Evolutionary conservation across 1,139 yeast species (phyloP).

Genomic region (Candida sojae): DNA sequence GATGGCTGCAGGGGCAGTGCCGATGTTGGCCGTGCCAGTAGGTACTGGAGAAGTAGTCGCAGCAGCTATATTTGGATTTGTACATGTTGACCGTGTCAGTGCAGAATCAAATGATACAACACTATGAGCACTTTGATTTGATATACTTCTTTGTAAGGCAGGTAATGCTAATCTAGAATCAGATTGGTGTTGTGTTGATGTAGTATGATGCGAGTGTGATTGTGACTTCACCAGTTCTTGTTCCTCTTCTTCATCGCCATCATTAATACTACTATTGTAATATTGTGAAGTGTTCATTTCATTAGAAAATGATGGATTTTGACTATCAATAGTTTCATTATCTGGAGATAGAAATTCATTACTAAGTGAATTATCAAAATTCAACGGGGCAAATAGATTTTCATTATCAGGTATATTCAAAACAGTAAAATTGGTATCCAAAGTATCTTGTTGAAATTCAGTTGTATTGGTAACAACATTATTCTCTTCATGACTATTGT

Average conservation of each 20-base stretch:
- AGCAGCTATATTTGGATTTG: slow-evolving; percentile 9
- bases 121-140: slow-evolving; percentile 28
- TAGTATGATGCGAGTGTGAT: background rate
- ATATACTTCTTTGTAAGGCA: slow-evolving; percentile 11
- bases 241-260: slow-evolving; percentile 6
- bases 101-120: slow-evolving; percentile 13
- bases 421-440: slow-evolving; percentile 4
- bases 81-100: slow-evolving; percentile 6
- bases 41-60: background rate
- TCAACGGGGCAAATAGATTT: slow-evolving; percentile 7
- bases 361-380: slow-evolving; percentile 5
- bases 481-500: background rate
- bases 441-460: background rate
- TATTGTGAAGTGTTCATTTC: background rate
- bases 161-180: slow-evolving; percentile 4
- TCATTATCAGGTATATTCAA: slow-evolving; percentile 1
- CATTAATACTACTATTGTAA: background rate
- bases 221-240: background rate
- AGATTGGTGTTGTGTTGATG: background rate
- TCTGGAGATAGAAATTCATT: slow-evolving; percentile 8
- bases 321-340: slow-evolving; percentile 2
- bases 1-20: no score
- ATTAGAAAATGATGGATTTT: background rate
- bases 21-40: no score
- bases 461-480: background rate